These are phyloP conservation scores for Clonostachys sp. DNA, from an alignment of 2,329 filamentous ascomycete species.

Conservation along the genomic window DNA sequence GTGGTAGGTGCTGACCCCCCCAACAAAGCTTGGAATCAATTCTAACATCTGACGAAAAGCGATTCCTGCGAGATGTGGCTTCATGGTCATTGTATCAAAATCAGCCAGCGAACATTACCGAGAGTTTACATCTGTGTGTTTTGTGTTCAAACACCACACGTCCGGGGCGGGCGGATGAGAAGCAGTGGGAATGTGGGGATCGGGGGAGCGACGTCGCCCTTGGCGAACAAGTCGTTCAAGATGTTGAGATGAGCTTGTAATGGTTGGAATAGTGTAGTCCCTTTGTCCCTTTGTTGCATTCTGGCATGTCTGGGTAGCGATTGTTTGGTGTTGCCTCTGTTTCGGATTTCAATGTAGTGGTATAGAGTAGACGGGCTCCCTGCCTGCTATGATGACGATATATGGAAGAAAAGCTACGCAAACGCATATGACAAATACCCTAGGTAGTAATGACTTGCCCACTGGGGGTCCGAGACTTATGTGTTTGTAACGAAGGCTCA, in stretches of 20 bases:
- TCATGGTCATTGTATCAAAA: conserved; percentile 59
- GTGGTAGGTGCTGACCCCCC: conserved; percentile 36
- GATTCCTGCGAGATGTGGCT: conserved; percentile 63
- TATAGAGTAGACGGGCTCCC: no score
- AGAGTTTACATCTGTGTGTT: conserved; percentile 61
- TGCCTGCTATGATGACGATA: no score
- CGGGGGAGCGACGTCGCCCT: conserved; percentile 24
- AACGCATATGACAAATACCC: no score
- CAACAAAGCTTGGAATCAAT: not conserved
- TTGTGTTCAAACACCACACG: conserved; percentile 55
- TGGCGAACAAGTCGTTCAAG: conserved; percentile 36
- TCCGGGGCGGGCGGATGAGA: conserved; percentile 41
- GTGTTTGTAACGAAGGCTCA: no score
- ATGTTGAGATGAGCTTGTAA: conserved; percentile 27
- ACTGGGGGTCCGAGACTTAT: no score
- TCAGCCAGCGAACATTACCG: conserved; percentile 51
- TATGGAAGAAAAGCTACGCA: no score
- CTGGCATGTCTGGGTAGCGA: not conserved
- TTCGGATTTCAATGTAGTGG: no score
- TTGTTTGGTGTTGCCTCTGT: no score
- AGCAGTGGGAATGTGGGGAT: conserved; percentile 29
- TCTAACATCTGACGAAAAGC: conserved; percentile 24
- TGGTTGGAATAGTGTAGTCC: not conserved
- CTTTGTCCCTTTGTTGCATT: conserved; percentile 22
- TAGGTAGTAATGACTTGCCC: no score